phyloP scores from a whole-genome alignment of 495 filamentous ascomycete species.

The Aspergillus cristatus region DNA sequence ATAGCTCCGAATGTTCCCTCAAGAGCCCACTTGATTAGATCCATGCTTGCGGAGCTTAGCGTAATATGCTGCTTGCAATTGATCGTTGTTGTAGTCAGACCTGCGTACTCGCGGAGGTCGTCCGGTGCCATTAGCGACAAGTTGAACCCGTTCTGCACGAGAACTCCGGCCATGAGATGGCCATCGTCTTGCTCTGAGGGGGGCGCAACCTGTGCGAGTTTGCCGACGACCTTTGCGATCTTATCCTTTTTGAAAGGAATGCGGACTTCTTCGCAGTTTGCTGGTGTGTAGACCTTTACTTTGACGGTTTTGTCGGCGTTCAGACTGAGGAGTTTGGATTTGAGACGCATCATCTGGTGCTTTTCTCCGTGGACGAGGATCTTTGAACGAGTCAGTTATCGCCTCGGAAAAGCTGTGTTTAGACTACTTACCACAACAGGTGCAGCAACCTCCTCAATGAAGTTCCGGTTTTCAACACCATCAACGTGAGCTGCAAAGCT shows the following conservation, averaged over 20 bases:
- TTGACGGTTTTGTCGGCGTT: slow-evolving; percentile 71
- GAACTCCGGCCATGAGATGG: slow-evolving; percentile 70
- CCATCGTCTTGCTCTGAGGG: slow-evolving; percentile 41
- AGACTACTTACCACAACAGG: slow-evolving; percentile 71
- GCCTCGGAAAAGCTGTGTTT: too few relatives aligned
- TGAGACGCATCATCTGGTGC: slow-evolving; percentile 95
- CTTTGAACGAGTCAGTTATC: slow-evolving; percentile 28
- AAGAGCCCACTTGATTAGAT: slow-evolving; percentile 86
- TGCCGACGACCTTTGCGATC: slow-evolving; percentile 90
- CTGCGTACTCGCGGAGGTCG: slow-evolving; percentile 90
- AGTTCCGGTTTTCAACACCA: slow-evolving; percentile 87
- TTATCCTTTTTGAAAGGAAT: slow-evolving; percentile 97
- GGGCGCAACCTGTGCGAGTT: slow-evolving; percentile 71
- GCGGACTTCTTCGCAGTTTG: slow-evolving; percentile 89
- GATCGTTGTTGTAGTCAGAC: slow-evolving; percentile 86
- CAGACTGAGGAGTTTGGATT: slow-evolving; percentile 84
- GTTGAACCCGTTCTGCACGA: slow-evolving; percentile 96
- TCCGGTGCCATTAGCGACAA: slow-evolving; percentile 93
- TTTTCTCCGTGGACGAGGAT: slow-evolving; percentile 96
- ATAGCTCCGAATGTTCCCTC: slow-evolving; percentile 88
- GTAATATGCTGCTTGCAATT: slow-evolving; percentile 81
- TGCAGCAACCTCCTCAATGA: slow-evolving; percentile 85
- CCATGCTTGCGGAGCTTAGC: slow-evolving; percentile 78
- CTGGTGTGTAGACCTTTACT: slow-evolving; percentile 83
- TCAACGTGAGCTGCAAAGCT: slow-evolving; percentile 96